A percentile compares a stretch with the other conserved stretches of the same genome.
Conservation (phyloP, 1,139 yeast species). For the Debaryomycetaceae sp. region DNA sequence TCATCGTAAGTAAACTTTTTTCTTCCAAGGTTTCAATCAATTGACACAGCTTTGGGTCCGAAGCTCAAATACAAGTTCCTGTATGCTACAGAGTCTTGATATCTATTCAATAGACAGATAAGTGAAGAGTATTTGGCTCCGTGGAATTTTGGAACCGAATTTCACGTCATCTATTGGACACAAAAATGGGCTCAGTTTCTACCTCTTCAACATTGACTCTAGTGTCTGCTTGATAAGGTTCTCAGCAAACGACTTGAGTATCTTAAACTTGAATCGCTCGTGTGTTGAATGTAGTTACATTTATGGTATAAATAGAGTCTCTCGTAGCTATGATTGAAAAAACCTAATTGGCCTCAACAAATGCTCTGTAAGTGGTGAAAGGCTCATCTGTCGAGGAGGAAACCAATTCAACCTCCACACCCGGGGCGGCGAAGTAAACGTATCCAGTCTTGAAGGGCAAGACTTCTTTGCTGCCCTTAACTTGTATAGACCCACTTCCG, state of each 20-base stretch:
- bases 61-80: not conserved
- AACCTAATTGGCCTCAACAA: conserved; percentile 56
- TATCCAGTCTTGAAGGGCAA: conserved; percentile 54
- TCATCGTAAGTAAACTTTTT: not conserved
- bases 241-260: no score
- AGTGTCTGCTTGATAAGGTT: no score
- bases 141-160: not conserved
- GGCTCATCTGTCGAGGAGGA: conserved; percentile 45
- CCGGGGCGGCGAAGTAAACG: conserved; percentile 84
- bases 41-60: not conserved
- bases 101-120: not conserved
- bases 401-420: conserved; percentile 56
- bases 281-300: no score
- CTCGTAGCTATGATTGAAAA: not conserved
- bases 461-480: conserved; percentile 42
- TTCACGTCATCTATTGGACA: not conserved
- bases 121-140: not conserved
- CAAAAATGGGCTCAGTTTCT: not conserved
- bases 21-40: not conserved
- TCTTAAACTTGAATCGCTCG: no score
- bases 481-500: conserved; percentile 61
- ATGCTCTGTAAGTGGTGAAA: conserved; percentile 83
- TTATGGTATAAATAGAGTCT: not conserved
- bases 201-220: not conserved
- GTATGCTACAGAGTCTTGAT: not conserved